Evolutionary conservation across 257 asterid species (phyloP), one percentile per base, ranked within the genome.

Genomic region (Solanum ossicruentum): DNA sequence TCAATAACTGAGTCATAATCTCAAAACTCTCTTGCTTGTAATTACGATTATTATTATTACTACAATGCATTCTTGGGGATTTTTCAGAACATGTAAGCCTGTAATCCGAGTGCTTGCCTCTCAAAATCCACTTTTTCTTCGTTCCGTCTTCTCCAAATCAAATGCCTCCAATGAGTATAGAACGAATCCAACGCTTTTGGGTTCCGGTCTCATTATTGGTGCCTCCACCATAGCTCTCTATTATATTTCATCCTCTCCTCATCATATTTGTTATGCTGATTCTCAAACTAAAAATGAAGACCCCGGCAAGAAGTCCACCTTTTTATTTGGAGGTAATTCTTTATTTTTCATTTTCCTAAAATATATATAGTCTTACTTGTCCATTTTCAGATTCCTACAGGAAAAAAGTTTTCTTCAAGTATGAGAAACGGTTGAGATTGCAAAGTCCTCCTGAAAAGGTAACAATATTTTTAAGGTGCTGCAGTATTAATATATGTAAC

Each of bases 381-480:
- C n/a, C 8, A 56, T 26, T 89, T 89, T 85, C 95, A 96, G 98
- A 96, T 85, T 32, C 95, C 10, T 93, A 90, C 84, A 88, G 99
- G 91, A 93, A 89, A 88, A 96, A 90, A 79, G 98, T 96, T 55
- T 96, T 96, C 95, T 96, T 96, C 91, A 96, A 96, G 90, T 96
- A 96, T 86, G 99, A 96, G 92, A 94, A 96, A 86, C 94, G 99
- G 41, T 86, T 96, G 85, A 85, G 99, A 86, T 87, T 92, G 71
- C 92, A 90, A 81, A 96, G 99, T 36, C 94, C 97, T 84, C 98
- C 99, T 10, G 99, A 94, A 85, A 96, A 96, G 98, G 99, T 96
- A 85, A 58, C 51, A 21, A 39, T 13, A 4, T 77, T 20, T 26
- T 81, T 51, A 39, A 20, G 71, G 60, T 55, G 6, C n/a, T 15